Evolutionary conservation across 2,329 filamentous ascomycete species (phyloP).

Genomic region (Colletotrichum navitas): DNA sequence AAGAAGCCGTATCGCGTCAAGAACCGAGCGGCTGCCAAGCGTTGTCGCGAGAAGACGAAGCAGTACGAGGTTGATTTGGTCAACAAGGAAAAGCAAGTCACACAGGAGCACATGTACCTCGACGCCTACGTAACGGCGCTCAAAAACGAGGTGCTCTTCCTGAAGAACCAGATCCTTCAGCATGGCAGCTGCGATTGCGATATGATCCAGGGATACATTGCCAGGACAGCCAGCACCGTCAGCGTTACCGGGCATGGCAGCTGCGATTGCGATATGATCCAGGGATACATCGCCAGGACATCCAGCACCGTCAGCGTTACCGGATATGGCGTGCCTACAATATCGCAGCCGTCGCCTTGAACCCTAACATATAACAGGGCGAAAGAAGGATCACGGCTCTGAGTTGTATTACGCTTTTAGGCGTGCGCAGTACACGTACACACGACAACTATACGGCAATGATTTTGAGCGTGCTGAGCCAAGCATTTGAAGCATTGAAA

Average conservation of each 20-base stretch:
- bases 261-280: slow-evolving; percentile 37
- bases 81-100: slow-evolving; percentile 25
- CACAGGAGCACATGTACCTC: slow-evolving; percentile 27
- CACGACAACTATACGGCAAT: not conserved
- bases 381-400: not conserved
- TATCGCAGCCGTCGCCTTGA: not conserved
- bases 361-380: not conserved
- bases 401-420: not conserved
- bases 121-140: slow-evolving; percentile 30
- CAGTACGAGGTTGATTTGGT: slow-evolving; percentile 34
- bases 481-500: not conserved
- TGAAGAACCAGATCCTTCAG: slow-evolving; percentile 35
- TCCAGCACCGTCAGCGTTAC: slow-evolving; percentile 10
- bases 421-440: not conserved
- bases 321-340: not conserved
- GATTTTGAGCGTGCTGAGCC: not conserved
- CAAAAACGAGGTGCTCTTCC: slow-evolving; percentile 31
- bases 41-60: slow-evolving; percentile 40
- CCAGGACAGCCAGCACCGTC: slow-evolving; percentile 25
- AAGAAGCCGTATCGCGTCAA: slow-evolving; percentile 36
- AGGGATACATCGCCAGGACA: slow-evolving; percentile 34
- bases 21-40: slow-evolving; percentile 40
- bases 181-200: slow-evolving; percentile 38
- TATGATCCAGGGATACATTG: slow-evolving; percentile 35
- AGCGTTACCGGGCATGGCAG: not conserved